Base-by-base conservation (phyloP, 306 rosid species). In the Pterocarpus macrocarpus region DNA sequence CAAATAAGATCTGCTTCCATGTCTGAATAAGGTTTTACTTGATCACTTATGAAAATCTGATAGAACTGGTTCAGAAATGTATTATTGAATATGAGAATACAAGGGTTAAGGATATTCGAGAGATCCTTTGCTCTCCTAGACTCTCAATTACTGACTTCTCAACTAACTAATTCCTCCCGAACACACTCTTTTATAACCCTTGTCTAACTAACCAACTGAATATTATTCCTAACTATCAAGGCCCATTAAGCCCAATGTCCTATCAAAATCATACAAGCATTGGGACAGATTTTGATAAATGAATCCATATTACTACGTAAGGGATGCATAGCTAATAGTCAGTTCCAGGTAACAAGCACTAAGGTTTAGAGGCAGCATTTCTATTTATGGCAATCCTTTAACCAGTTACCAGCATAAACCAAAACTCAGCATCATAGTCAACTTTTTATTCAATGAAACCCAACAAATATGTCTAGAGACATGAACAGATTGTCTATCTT, bases 291-390 rank as follows among this genome's bases (percentile, higher is more conserved):
- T 72, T 71, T 50, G 64, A 36, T 71, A 77, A 38, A 62, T 69
- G 69, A 72, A 38, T 53, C 17, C 56, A 77, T 13, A 70, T 17
- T 50, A 81, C 50, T 47, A 44, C 13, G 28, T 71, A 68, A 39
- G 58, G 69, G 56, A 34, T 45, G 59, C 33, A 44, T 30, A 14
- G 4, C 1, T 43, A 44, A 45, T 47, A 43, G 33, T 45, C 16
- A 9, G 15, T 67, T 56, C 64, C 32, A 67, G 74, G 75, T 56
- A 57, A 73, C 30, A 73, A 78, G 80, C 30, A 80, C 6, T 43
- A 39, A 14, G 12, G 34, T 64, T 4, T 45, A 36, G 44, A 65
- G 57, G 57, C 4, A 53, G 1, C 30, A 2, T 50, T 13, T 15
- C 55, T 62, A 33, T 67, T 22, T 22, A 22, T 22, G 28, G 28